Evolutionary conservation across 345 rosid species (phyloP), one percentile per base, ranked within the genome.

Genomic region (Citrus maxima): DNA sequence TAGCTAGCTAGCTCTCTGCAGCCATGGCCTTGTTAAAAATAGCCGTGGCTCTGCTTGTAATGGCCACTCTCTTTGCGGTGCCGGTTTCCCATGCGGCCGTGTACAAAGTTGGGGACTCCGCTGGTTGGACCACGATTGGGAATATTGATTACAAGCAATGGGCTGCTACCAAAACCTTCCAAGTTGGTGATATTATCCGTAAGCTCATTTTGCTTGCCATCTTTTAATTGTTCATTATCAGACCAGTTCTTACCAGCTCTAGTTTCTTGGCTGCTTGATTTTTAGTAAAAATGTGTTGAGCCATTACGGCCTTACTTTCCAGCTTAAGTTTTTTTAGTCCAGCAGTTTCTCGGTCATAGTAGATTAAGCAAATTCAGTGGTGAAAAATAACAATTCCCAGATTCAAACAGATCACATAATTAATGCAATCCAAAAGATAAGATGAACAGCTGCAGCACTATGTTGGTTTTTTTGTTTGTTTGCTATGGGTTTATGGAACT

Each of bases 101-200:
- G 61, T 84, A 93, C 87, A 95, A 90, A 87, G 98, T 95, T 25
- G 97, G 99, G 14, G 96, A 90, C 81, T 76, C 95, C 35, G 94
- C 91, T 51, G 99, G 99, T 51, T 95, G 98, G 99, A 95, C 98
- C 72, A 88, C 93, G 84, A 90, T 90, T 71, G 99, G 96, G 38
- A 92, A 89, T 76, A 67, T 93, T 22, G 88, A 95, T 73, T 95
- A 93, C 90, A 92, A 95, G 87, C 85, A 77, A 55, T 95, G 99
- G 99, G 81, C 96, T 7, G 91, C 97, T 64, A 75, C 83, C 42
- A 94, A 90, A 82, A 87, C 87, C 85, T 96, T 96, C 88, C 79
- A 85, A 62, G 70, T 94, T 61, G 97, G 97, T 46, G 99, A 96
- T 73, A 42, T 82, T 49, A 84, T 96, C 80, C 40, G 98, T 96